A percentile compares a stretch with the other conserved stretches of the same genome.
Conservation (phyloP, 1,284 basidiomycete species). For the Boletus mariae region DNA sequence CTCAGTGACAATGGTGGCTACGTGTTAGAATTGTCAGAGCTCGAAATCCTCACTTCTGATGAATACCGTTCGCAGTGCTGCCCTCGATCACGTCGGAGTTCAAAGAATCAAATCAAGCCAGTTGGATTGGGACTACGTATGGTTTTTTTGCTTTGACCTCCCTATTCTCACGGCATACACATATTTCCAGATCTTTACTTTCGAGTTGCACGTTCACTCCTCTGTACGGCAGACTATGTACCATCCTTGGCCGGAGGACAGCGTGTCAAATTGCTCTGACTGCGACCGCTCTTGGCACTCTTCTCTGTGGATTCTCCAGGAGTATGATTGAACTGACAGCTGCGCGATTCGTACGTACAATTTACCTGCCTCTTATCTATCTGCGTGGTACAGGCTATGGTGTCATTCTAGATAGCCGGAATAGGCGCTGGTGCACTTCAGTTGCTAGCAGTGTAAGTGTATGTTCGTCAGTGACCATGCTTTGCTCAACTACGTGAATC, state of each 20-base stretch:
- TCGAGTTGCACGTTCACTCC: constrained; percentile 18
- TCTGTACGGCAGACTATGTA: constrained; percentile 17
- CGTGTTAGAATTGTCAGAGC: constrained; percentile 4
- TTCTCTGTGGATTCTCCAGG: constrained; percentile 6
- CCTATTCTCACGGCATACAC: not conserved
- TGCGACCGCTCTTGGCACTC: constrained; percentile 10
- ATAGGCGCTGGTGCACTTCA: too few relatives aligned
- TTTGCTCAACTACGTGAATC: too few relatives aligned
- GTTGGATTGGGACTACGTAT: constrained; percentile 19
- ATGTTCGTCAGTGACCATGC: too few relatives aligned
- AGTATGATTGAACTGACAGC: too few relatives aligned
- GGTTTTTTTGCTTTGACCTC: not conserved
- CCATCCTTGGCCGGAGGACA: constrained; percentile 11
- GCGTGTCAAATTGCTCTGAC: constrained; percentile 15
- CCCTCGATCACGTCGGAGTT: constrained; percentile 21
- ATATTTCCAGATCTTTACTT: not conserved
- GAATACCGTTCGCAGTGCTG: constrained; percentile 4
- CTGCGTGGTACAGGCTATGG: too few relatives aligned
- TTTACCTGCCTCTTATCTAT: too few relatives aligned
- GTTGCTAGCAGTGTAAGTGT: too few relatives aligned
- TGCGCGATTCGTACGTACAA: too few relatives aligned
- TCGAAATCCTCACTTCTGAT: constrained; percentile 1
- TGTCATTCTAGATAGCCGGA: too few relatives aligned
- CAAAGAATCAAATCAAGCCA: constrained; percentile 19
- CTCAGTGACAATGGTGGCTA: constrained; percentile 26